Conservation (phyloP, 2,329 filamentous ascomycete species). For the Fulvia fulva region DNA sequence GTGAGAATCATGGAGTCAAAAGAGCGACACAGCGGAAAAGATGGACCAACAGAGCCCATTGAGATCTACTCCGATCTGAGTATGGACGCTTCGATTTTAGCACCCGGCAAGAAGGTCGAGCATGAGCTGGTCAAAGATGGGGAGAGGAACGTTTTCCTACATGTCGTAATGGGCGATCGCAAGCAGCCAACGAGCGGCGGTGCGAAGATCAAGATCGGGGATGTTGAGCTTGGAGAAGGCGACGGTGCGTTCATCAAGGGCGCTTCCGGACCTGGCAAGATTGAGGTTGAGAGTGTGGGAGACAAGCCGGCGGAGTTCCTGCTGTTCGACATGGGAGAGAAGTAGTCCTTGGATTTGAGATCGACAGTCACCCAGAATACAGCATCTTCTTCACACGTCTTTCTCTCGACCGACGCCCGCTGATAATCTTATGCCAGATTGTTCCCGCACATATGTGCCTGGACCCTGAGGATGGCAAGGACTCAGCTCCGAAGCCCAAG, state of each 20-base stretch:
- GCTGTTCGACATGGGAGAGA: slow-evolving; percentile 47
- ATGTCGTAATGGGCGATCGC: slow-evolving; percentile 65
- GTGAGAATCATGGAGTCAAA: slow-evolving; percentile 73
- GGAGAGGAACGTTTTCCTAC: slow-evolving; percentile 69
- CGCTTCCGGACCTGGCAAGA: slow-evolving; percentile 39
- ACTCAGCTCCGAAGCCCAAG: too few relatives aligned
- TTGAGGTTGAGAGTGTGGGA: slow-evolving; percentile 47
- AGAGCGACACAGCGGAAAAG: slow-evolving; percentile 60
- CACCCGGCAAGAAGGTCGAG: slow-evolving; percentile 60
- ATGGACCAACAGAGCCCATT: slow-evolving; percentile 66
- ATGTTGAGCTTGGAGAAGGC: slow-evolving; percentile 66
- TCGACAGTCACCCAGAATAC: not conserved
- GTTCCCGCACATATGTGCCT: too few relatives aligned
- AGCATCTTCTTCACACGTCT: not conserved
- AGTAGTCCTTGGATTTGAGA: slow-evolving; percentile 14
- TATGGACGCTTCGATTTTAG: slow-evolving; percentile 74
- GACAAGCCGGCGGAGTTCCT: slow-evolving; percentile 47
- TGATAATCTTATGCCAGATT: not conserved
- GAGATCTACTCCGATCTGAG: slow-evolving; percentile 80
- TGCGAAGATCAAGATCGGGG: slow-evolving; percentile 66
- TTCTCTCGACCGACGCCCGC: not conserved
- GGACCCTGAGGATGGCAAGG: too few relatives aligned
- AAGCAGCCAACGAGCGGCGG: slow-evolving; percentile 62
- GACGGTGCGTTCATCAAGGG: slow-evolving; percentile 73
- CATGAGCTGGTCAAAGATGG: slow-evolving; percentile 68